A percentile compares a stretch with the other conserved stretches of the same genome.
Evolutionary conservation across 352 stramenopile species (phyloP).

Genomic region (Pythium biforme): DNA sequence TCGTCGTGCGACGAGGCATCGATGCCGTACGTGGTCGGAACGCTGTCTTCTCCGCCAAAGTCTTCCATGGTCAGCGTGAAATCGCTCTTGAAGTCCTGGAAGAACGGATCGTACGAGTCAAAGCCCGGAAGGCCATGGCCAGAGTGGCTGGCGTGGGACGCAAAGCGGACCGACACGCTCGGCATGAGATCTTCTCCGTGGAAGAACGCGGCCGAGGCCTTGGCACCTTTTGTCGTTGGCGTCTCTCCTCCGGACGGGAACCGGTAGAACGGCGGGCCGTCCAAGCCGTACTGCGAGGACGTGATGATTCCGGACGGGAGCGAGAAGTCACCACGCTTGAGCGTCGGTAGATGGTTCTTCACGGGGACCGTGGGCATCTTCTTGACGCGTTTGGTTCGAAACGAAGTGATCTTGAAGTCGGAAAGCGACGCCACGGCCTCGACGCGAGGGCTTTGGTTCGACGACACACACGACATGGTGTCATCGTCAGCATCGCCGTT

Average conservation of each 20-base stretch:
- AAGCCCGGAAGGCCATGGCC: constrained; percentile 25
- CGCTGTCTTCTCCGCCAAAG: constrained; percentile 29
- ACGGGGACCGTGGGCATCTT: constrained; percentile 9
- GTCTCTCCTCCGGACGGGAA: constrained; percentile 14
- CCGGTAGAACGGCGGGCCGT: constrained; percentile 12
- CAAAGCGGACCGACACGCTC: constrained; percentile 30
- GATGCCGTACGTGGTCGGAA: constrained; percentile 16
- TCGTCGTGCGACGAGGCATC: constrained; percentile 19
- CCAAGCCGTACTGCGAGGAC: not conserved
- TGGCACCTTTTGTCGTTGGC: constrained; percentile 1
- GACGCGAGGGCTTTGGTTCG: constrained; percentile 37
- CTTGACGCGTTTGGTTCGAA: constrained; percentile 27
- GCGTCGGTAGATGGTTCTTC: constrained; percentile 11
- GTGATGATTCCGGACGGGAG: constrained; percentile 25
- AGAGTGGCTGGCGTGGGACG: constrained; percentile 1
- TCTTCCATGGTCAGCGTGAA: constrained; percentile 49
- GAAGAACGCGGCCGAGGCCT: not conserved
- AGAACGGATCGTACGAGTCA: constrained; percentile 44
- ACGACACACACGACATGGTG: constrained; percentile 27
- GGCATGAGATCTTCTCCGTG: constrained; percentile 24
- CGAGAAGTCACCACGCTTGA: constrained; percentile 27
- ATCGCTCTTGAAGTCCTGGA: constrained; percentile 42
- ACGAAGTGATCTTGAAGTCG: constrained; percentile 35
- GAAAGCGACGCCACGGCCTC: constrained; percentile 26
- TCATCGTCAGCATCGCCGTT: constrained; percentile 30